Base-by-base conservation (phyloP, 2,329 filamentous ascomycete genomes). In the Sporothrix sp. region DNA sequence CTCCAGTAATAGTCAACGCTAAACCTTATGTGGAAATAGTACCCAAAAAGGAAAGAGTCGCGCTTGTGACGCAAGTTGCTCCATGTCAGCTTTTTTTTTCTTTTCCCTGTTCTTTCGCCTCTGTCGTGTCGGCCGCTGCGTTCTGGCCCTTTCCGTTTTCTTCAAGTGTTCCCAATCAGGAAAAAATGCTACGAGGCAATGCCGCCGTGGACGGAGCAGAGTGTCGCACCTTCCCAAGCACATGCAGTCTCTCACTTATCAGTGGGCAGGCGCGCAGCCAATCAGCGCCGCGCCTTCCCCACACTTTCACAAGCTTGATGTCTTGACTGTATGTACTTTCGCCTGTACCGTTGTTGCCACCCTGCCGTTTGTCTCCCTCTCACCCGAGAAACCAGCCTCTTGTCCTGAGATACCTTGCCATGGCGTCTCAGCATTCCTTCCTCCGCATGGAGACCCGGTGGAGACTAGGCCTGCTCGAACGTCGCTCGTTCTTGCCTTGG, bases 281-380 rank as follows among this genome's bases (percentile, higher is more conserved):
- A 56, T 56, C 52, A 56, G 40, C 13, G 23, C 14, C 11, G 18
- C 28, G n/a, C 42, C 43, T 60, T 58, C 60, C 56, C 59, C 60
- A 59, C 60, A 59, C 59, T 61, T 61, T 62, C 60, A 62, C 60
- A 58, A 60, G 60, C 59, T 54, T n/a, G n/a, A n/a, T n/a, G n/a
- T n/a, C n/a, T n/a, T 28, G 6, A 10, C 48, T 28, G 18, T 32
- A 42, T 32, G 42, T 23, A 18, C 39, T 36, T 39, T 52, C 38
- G 33, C 32, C 25, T 21, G 21, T n/a, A 14, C 38, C 28, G n/a
- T 13, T 11, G 20, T 47, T 51, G 47, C 47, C 45, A 52, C 51
- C 35, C 21, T 47, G 39, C 42, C 48, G 35, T 36, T 52, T 43
- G 50, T 42, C 30, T 48, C 53, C 55, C 52, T 48, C 57, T 54